Evolutionary conservation across 208 protist genomes (phyloP).

Genomic region (Histomonas meleagridis): DNA sequence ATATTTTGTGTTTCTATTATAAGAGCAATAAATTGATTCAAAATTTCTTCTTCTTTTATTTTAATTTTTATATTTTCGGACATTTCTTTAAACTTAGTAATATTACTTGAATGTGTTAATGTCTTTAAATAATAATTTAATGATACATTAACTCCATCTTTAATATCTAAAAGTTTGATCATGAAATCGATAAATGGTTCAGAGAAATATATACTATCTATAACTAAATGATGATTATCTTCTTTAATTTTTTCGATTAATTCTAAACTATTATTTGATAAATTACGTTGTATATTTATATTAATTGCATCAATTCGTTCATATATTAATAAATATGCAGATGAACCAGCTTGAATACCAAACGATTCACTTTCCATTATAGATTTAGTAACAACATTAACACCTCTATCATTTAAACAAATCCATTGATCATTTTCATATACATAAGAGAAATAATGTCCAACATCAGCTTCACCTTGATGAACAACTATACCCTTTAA

Average conservation of each 20-base stretch:
- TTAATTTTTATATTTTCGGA: not conserved
- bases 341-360: not conserved
- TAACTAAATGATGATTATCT: too few relatives aligned
- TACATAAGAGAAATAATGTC: not conserved
- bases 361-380: too few relatives aligned
- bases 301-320: not conserved
- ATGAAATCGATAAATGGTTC: not conserved
- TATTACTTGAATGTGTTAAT: not conserved
- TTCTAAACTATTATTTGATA: too few relatives aligned
- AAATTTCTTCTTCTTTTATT: not conserved
- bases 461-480: constrained; percentile 9
- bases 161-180: not conserved
- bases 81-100: not conserved
- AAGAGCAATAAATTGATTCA: too few relatives aligned
- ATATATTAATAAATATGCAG: not conserved
- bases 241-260: too few relatives aligned
- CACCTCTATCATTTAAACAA: not conserved
- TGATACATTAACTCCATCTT: not conserved
- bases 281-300: too few relatives aligned
- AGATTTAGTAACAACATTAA: not conserved
- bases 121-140: not conserved
- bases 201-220: not conserved
- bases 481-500: not conserved
- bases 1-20: not conserved
- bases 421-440: not conserved